Conservation (phyloP, 2,329 filamentous ascomycete genomes). For the Xylariales sp. region DNA sequence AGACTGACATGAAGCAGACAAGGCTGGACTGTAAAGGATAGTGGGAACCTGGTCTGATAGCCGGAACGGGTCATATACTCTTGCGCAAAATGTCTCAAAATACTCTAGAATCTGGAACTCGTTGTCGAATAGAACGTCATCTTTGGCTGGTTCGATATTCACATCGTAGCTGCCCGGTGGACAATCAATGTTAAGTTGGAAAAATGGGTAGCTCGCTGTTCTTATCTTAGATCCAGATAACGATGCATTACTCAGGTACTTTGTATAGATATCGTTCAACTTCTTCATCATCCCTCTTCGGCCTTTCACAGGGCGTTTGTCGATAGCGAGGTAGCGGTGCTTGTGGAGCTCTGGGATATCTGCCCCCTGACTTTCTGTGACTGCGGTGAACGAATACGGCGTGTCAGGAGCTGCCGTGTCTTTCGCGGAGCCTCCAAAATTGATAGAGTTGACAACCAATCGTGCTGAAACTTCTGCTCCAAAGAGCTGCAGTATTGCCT, state of each 20-base stretch:
- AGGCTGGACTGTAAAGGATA: too few species aligned
- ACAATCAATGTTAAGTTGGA: conserved; percentile 61
- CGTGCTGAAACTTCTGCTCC: conserved; percentile 51
- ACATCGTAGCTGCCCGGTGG: conserved; percentile 61
- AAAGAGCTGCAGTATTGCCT: conserved; percentile 59
- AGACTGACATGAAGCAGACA: too few species aligned
- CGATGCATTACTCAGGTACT: conserved; percentile 34
- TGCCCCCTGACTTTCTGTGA: too few species aligned
- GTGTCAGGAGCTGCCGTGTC: too few species aligned
- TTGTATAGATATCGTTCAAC: conserved; percentile 49
- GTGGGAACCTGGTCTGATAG: too few species aligned
- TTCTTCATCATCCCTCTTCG: conserved; percentile 55
- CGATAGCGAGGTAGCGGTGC: conserved; percentile 63
- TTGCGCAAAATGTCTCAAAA: conserved; percentile 40
- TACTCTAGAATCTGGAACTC: conserved; percentile 38
- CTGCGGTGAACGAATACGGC: too few species aligned
- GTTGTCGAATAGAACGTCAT: conserved; percentile 65
- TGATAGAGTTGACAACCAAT: conserved; percentile 38
- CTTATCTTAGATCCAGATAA: conserved; percentile 17
- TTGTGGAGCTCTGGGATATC: too few species aligned
- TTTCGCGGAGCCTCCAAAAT: too few species aligned
- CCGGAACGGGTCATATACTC: conserved; percentile 28
- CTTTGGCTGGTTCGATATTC: conserved; percentile 68
- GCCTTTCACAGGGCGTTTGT: conserved; percentile 59
- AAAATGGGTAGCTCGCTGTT: conserved; percentile 49